phyloP scores from a whole-genome alignment of 768 basidiomycete genomes.

The Tremella fuciformis region DNA sequence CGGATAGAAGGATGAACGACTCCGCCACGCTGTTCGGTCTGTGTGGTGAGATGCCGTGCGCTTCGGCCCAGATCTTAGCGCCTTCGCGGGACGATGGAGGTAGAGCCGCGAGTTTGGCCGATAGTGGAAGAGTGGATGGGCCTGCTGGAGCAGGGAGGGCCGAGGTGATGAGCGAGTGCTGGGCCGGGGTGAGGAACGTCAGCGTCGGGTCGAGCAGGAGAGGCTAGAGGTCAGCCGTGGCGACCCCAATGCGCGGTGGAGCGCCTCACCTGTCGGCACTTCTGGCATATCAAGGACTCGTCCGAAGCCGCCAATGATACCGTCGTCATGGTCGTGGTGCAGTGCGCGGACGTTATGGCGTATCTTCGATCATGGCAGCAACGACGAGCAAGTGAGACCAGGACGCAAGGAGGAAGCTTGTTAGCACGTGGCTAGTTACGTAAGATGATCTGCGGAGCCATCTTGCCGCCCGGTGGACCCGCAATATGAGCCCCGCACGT shows the following conservation, averaged over 20 bases:
- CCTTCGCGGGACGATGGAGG: slow-evolving; percentile 53
- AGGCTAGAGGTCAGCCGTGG: slow-evolving; percentile 55
- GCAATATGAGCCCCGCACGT: no score
- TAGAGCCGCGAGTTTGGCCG: slow-evolving; percentile 46
- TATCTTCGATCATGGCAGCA: no score
- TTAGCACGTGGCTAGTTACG: no score
- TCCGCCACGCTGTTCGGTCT: slow-evolving; percentile 21
- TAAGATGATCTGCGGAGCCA: no score
- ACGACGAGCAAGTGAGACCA: no score
- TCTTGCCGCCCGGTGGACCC: no score
- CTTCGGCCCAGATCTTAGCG: slow-evolving; percentile 33
- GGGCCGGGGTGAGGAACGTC: slow-evolving; percentile 76
- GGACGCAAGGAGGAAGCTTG: no score
- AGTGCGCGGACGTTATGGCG: no score
- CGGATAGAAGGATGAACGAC: slow-evolving; percentile 35
- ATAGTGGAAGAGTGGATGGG: slow-evolving; percentile 50
- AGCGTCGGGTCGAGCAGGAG: slow-evolving; percentile 92
- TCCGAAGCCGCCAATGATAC: neutral
- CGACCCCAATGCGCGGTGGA: neutral
- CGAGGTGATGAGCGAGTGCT: slow-evolving; percentile 80
- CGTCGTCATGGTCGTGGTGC: no score
- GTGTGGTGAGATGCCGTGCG: slow-evolving; percentile 12
- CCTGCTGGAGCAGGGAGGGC: slow-evolving; percentile 58
- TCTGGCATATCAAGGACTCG: slow-evolving; percentile 26
- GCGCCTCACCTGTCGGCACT: slow-evolving; percentile 41